phyloP scores from a whole-genome alignment of 306 rosid species.

The Quercus dentata region DNA sequence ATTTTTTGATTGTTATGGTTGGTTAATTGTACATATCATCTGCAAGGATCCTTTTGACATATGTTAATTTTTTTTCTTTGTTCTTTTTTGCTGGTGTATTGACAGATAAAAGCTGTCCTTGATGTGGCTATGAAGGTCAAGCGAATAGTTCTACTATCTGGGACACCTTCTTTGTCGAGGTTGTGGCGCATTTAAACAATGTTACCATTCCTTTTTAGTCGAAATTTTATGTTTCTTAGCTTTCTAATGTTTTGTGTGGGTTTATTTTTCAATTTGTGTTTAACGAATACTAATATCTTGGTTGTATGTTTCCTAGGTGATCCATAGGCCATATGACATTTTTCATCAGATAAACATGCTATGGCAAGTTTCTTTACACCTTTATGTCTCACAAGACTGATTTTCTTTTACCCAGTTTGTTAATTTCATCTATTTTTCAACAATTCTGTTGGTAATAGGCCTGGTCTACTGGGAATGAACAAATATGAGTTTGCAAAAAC shows the following conservation, averaged over 20 bases:
- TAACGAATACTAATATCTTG: slow-evolving; percentile 36
- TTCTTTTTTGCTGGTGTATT: slow-evolving; percentile 4
- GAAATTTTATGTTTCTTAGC: background rate
- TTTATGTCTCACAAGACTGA: slow-evolving; percentile 14
- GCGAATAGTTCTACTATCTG: slow-evolving; percentile 77
- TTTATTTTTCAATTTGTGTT: slow-evolving; percentile 5
- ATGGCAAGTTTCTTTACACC: slow-evolving; percentile 64
- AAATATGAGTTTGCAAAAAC: too few species aligned
- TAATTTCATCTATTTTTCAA: background rate
- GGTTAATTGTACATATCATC: too few species aligned
- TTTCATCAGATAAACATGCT: slow-evolving; percentile 90
- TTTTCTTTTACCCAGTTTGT: slow-evolving; percentile 9
- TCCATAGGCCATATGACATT: slow-evolving; percentile 83
- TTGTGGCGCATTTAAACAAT: slow-evolving; percentile 37
- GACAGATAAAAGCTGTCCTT: slow-evolving; percentile 79
- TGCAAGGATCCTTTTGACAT: background rate
- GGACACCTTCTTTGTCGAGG: slow-evolving; percentile 98
- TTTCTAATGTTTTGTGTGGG: slow-evolving; percentile 4
- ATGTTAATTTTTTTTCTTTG: slow-evolving; percentile 1
- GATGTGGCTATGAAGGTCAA: slow-evolving; percentile 77
- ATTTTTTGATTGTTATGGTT: too few species aligned
- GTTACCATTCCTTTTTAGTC: slow-evolving; percentile 11
- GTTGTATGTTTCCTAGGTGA: slow-evolving; percentile 77
- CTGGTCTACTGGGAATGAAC: too few species aligned
- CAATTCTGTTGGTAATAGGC: too few species aligned